phyloP scores from a whole-genome alignment of 106 monocot species.

The Apostasia shenzhenica region DNA sequence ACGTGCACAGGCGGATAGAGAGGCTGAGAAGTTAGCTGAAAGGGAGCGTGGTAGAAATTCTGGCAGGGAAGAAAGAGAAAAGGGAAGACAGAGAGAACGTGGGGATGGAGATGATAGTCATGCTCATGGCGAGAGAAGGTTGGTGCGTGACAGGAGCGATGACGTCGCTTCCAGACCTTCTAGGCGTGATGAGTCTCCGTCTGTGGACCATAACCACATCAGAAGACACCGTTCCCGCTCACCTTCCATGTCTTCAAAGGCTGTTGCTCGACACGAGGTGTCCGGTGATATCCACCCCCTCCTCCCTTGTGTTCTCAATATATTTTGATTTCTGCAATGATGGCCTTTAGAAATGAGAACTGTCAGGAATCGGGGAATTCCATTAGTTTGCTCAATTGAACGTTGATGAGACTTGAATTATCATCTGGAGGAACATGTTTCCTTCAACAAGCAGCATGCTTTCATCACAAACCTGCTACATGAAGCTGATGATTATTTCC shows the following conservation, averaged over 20 bases:
- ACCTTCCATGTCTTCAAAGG: constrained; percentile 34
- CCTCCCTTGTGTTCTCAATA: neutral
- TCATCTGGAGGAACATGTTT: too few relatives aligned
- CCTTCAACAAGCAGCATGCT: too few relatives aligned
- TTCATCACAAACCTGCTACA: too few relatives aligned
- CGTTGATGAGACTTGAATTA: too few relatives aligned
- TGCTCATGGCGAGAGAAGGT: constrained; percentile 21
- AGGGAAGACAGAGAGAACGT: constrained; percentile 21
- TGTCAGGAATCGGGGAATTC: too few relatives aligned
- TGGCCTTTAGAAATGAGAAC: neutral
- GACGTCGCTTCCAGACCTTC: constrained; percentile 22
- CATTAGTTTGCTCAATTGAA: too few relatives aligned
- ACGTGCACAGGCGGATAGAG: constrained; percentile 20
- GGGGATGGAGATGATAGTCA: constrained; percentile 13
- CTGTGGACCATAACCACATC: constrained; percentile 22
- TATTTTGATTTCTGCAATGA: neutral
- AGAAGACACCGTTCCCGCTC: constrained; percentile 37
- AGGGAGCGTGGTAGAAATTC: constrained; percentile 11
- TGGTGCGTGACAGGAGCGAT: constrained; percentile 16
- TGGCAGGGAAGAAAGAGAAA: constrained; percentile 26
- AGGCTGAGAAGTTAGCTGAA: constrained; percentile 13
- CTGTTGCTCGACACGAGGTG: constrained; percentile 65
- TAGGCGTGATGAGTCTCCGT: constrained; percentile 35
- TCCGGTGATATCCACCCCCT: constrained; percentile 65
- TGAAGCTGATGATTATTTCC: too few relatives aligned